These are phyloP conservation scores for Wickerhamiella dianesei DNA, from an alignment of 805 yeast genomes.

Conservation along the genomic window DNA sequence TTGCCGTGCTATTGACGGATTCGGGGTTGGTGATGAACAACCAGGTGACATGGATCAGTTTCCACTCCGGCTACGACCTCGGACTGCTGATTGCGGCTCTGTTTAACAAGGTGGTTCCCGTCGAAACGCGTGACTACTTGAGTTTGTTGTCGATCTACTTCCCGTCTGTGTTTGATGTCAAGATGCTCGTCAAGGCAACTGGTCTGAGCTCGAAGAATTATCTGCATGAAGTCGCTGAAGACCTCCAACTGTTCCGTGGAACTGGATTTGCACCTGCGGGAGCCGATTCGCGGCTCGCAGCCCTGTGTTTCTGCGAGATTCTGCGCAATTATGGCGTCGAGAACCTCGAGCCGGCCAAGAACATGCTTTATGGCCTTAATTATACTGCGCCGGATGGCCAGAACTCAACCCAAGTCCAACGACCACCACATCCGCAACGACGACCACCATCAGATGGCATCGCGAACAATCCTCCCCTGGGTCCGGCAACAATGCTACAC, in stretches of 20 bases:
- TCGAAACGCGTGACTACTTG: conserved; percentile 62
- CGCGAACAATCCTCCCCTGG: background rate
- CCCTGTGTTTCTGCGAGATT: conserved; percentile 32
- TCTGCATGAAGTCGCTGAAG: conserved; percentile 30
- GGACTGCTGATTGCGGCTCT: conserved; percentile 75
- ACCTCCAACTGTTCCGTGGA: conserved; percentile 26
- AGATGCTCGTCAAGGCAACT: conserved; percentile 31
- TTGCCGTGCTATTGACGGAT: conserved; percentile 72
- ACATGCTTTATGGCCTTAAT: conserved; percentile 29
- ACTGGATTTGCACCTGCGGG: conserved; percentile 32
- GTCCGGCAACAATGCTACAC: background rate
- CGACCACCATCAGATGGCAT: background rate
- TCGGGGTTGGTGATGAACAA: conserved; percentile 71
- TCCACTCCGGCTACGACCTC: conserved; percentile 88
- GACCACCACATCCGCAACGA: background rate
- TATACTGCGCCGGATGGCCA: background rate
- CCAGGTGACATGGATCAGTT: conserved; percentile 73
- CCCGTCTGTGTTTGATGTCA: conserved; percentile 76
- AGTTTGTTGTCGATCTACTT: conserved; percentile 58
- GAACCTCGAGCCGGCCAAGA: conserved; percentile 21
- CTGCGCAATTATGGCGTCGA: conserved; percentile 25
- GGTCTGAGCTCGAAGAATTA: conserved; percentile 26
- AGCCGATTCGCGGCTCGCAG: conserved; percentile 31
- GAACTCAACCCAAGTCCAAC: conserved; percentile 1
- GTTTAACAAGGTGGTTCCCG: conserved; percentile 65